Base-by-base conservation (phyloP, 148 eudicot genomes). In the Chenopodium album region DNA sequence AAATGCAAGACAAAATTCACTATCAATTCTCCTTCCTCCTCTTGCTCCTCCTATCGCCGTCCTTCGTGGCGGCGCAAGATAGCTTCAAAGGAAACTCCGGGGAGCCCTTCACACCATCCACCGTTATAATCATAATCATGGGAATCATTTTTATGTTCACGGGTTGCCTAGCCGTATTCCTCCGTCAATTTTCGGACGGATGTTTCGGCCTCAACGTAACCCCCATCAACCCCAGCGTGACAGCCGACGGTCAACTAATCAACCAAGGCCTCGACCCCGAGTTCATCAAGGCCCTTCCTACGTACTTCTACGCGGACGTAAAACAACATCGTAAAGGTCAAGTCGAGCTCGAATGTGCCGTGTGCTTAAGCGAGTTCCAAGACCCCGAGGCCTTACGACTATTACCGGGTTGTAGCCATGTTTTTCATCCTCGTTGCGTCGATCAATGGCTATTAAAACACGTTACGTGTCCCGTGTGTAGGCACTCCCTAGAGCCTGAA, bases 351-450 rank as follows among this genome's bases (percentile, higher is more conserved):
- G 90, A 89, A 74, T 91, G 93, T 78, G 86, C 92, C 74, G 89
- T 91, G 10, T 91, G 93, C 82, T 70, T 91, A 59, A 78, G 47
- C 13, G 92, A 91, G 83, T 91, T 89, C 76, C 88, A 86, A 4
- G 92, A 88, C 66, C n/a, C 74, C 6, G 90, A 89, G 44, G 82
- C 80, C n/a, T 85, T 91, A n/a, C 85, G 93, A 2, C 59, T 91
- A 29, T 85, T 91, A n/a, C 92, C 92, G 0, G 84, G 81, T 19
- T 91, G 93, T 65, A 84, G 84, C 71, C 93, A 91, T 85, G 93
- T 89, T 23, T 91, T 91, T 80, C 93, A 91, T 20, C 83, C 84
- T 5, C 82, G 76, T 26, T 91, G 93, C 76, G 78, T 91, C 22
- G 90, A 88, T 76, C 82, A 69, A 0, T 91, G 93, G 93, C 83